Evolutionary conservation across 805 yeast species (phyloP).

Genomic region (Danielia reshetovae): DNA sequence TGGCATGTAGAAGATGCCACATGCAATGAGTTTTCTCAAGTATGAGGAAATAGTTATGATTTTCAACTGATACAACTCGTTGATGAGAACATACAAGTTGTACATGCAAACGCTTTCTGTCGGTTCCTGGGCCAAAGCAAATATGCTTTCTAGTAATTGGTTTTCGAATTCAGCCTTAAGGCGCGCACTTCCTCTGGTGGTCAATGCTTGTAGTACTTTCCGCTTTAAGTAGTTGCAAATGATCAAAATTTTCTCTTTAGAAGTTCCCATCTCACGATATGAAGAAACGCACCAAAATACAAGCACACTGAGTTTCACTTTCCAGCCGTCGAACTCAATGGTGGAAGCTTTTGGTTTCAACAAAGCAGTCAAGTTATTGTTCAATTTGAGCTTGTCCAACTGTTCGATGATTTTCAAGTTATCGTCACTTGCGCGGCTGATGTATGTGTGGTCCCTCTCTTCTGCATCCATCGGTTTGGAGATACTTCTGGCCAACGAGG

Average conservation of each 20-base stretch:
- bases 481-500: background rate
- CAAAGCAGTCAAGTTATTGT: conserved; percentile 26
- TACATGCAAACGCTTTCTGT: conserved; percentile 9
- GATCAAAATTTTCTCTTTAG: conserved; percentile 30
- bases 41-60: conserved; percentile 62
- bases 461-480: background rate
- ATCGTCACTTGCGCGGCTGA: conserved; percentile 26
- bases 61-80: conserved; percentile 47
- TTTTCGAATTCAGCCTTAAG: conserved; percentile 44
- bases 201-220: conserved; percentile 27
- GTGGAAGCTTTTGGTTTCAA: conserved; percentile 19
- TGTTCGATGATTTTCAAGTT: conserved; percentile 29
- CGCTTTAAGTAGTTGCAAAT: conserved; percentile 45
- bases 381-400: conserved; percentile 31
- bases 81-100: conserved; percentile 44
- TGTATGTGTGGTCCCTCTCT: conserved; percentile 14
- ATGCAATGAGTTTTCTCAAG: conserved; percentile 74
- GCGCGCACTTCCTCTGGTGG: conserved; percentile 14
- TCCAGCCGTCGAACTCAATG: conserved; percentile 25
- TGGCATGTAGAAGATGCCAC: conserved; percentile 70
- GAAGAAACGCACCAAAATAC: conserved; percentile 40
- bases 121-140: conserved; percentile 22
- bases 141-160: conserved; percentile 39
- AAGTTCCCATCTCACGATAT: conserved; percentile 26
- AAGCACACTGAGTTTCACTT: conserved; percentile 28